Base-by-base conservation (phyloP, 1,139 yeast genomes). In the Trichomonascaceae sp. region DNA sequence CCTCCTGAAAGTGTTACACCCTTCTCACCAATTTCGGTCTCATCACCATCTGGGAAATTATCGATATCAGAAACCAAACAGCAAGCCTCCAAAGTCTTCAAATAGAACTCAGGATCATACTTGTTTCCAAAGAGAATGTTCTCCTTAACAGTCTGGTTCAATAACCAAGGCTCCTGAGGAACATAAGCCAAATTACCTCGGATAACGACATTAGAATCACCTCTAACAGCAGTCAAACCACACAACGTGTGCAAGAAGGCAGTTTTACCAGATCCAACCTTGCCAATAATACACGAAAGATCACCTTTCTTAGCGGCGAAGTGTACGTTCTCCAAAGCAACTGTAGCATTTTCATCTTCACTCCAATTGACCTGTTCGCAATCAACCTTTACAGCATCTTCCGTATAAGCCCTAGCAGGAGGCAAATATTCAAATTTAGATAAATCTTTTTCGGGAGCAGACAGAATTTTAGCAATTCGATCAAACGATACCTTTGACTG, bases 1-100 rank as follows among this genome's bases (percentile, higher is more conserved):
- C 96, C 96, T 51, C 96, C 96, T 18, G 95, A 85, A 54, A 89
- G 75, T 2, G 95, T 84, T 53, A 88, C 87, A 54, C 96, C 96
- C 65, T 87, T 87, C 69, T 89, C 96, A 52, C 96, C 96, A 53
- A 89, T 95, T 61, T 85, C 80, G 1, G 96, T 88, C 51, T 76
- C 80, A 66, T 88, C 96, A 18, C 95, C 93, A 66, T 87, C 88
- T 5, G 87, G 85, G 53, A 85, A 72, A 47, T 75, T 73, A 49
- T 77, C 78, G 56, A 89, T 70, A 69, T 89, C 96, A 6, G 80
- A 80, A 8, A 74, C 65, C 58, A 89, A 76, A 45, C 89, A 95
- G 72, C 96, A 89, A 0, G 93, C 93, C 53, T 81, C 81, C 39
- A 89, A 66, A 0, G 90, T 87, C 53, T 75, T 76, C 24, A 82